A percentile compares a stretch with the other conserved stretches of the same genome.
Conservation (phyloP, 805 yeast genomes). For the Myxozyma nipponensis region DNA sequence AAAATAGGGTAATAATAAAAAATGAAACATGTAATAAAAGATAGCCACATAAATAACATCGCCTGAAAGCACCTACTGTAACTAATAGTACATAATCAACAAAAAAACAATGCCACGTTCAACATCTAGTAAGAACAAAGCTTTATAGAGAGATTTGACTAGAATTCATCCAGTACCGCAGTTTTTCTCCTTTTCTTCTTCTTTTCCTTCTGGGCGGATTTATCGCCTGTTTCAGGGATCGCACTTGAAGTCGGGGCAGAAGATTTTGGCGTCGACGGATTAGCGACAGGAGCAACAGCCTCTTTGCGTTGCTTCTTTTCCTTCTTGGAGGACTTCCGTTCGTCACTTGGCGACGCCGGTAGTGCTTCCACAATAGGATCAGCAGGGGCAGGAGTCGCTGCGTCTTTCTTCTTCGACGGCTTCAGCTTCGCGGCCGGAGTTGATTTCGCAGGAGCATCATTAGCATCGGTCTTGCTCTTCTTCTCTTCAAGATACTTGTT, state of each 20-base stretch:
- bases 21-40: too few species aligned
- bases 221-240: background rate
- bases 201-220: background rate
- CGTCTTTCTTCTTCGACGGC: background rate
- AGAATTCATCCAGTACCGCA: too few species aligned
- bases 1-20: too few species aligned
- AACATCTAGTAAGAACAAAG: too few species aligned
- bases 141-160: too few species aligned
- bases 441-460: background rate
- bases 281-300: background rate
- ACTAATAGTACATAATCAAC: too few species aligned
- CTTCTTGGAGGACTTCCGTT: background rate
- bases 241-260: background rate
- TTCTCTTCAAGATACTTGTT: slow-evolving; percentile 47
- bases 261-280: too few species aligned
- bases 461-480: slow-evolving; percentile 30
- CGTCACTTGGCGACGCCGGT: background rate
- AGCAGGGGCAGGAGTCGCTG: background rate
- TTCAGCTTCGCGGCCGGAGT: background rate
- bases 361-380: too few species aligned
- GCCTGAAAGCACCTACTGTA: too few species aligned
- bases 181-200: background rate
- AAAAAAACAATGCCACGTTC: too few species aligned
- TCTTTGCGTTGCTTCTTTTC: background rate
- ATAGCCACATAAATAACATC: too few species aligned